phyloP scores from a whole-genome alignment of 495 filamentous ascomycete genomes.

The Penicillium atrosanguineum region DNA sequence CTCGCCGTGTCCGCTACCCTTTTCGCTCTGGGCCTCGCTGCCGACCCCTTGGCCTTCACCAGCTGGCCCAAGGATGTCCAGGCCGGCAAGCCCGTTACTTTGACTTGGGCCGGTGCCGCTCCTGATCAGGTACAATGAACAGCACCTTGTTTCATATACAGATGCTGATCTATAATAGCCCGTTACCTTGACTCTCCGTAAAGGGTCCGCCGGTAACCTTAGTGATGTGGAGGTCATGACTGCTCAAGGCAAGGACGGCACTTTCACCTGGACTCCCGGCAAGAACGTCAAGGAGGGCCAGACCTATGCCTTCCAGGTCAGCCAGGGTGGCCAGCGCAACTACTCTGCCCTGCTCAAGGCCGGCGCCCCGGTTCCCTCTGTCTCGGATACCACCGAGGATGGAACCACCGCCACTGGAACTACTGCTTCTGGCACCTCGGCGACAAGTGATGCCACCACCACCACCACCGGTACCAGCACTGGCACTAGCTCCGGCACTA shows the following conservation, averaged over 20 bases:
- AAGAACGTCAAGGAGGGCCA: conserved; percentile 32
- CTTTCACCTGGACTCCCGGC: conserved; percentile 43
- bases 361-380: conserved; percentile 8
- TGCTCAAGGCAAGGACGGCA: conserved; percentile 30
- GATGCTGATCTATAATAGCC: conserved; percentile 18
- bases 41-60: conserved; percentile 42
- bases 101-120: conserved; percentile 42
- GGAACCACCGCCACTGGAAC: conserved; percentile 9
- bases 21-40: conserved; percentile 24
- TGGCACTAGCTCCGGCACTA: conserved; percentile 3
- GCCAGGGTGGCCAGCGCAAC: conserved; percentile 40
- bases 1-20: conserved; percentile 33
- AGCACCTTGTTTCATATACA: not conserved
- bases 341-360: conserved; percentile 46
- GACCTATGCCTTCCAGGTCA: conserved; percentile 49
- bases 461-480: not conserved
- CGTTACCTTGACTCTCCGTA: conserved; percentile 44
- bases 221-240: conserved; percentile 41
- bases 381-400: conserved; percentile 11
- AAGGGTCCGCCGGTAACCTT: conserved; percentile 39
- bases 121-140: conserved; percentile 14
- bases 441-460: not conserved
- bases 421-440: not conserved
- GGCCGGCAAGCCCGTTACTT: conserved; percentile 37
- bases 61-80: conserved; percentile 38